A percentile compares a stretch with the other conserved stretches of the same genome.
These are phyloP conservation scores for Diaporthe destruens DNA, from an alignment of 2,329 filamentous ascomycete genomes.

Conservation along the genomic window DNA sequence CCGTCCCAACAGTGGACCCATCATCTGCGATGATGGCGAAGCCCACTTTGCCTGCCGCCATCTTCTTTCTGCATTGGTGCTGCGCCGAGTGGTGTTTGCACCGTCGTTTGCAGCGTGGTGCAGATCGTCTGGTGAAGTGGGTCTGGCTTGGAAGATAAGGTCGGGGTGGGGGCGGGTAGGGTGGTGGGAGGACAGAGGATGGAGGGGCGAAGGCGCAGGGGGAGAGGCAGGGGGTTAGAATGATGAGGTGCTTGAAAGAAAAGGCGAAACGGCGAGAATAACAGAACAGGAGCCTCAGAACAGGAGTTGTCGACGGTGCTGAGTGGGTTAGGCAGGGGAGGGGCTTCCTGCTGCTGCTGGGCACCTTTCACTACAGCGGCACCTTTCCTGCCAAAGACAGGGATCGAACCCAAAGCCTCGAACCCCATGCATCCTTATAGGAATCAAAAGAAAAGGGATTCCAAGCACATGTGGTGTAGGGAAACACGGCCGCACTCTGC, in stretches of 20 bases:
- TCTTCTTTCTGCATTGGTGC: background rate
- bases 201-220: too few relatives aligned
- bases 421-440: background rate
- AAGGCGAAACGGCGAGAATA: background rate
- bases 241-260: background rate
- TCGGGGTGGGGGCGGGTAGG: too few relatives aligned
- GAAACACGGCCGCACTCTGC: conserved; percentile 6
- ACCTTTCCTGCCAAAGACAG: background rate
- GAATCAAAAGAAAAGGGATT: background rate
- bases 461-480: conserved; percentile 1
- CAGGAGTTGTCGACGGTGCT: background rate
- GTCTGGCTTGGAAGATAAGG: too few relatives aligned
- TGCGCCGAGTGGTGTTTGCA: background rate
- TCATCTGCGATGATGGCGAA: background rate
- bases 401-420: background rate
- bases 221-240: too few relatives aligned
- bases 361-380: background rate
- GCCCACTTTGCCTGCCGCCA: background rate
- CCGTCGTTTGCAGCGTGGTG: background rate
- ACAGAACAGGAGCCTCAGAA: background rate
- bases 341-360: background rate
- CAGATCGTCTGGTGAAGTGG: background rate
- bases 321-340: background rate
- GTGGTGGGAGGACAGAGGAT: too few relatives aligned
- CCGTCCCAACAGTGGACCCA: background rate